Evolutionary conservation across 2,329 filamentous ascomycete species (phyloP).

Genomic region (Aspergillus japonicus): DNA sequence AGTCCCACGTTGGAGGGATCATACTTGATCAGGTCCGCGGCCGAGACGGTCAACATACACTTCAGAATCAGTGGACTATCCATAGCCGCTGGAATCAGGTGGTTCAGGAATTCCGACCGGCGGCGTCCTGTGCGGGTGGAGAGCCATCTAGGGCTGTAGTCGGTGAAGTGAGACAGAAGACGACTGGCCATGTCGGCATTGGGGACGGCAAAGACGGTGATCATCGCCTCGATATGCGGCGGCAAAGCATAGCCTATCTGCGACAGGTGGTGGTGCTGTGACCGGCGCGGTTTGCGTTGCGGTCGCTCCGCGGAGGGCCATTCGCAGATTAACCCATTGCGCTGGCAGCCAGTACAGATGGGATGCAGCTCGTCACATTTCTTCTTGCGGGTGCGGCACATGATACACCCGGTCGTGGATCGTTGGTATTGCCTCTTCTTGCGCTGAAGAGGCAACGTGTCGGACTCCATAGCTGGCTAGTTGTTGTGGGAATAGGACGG

Average conservation of each 20-base stretch:
- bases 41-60: constrained; percentile 7
- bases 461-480: background rate
- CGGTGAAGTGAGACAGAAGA: constrained; percentile 8
- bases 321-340: constrained; percentile 4
- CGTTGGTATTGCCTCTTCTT: background rate
- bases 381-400: constrained; percentile 11
- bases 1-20: background rate
- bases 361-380: constrained; percentile 10
- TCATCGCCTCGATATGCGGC: constrained; percentile 1
- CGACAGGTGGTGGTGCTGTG: background rate
- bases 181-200: background rate
- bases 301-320: background rate
- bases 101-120: background rate
- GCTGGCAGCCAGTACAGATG: constrained; percentile 4
- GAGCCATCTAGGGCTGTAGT: constrained; percentile 10
- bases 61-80: constrained; percentile 4
- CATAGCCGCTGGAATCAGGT: background rate
- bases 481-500: too few species aligned
- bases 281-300: background rate
- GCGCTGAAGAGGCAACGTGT: background rate
- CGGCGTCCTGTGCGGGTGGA: background rate
- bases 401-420: constrained; percentile 2
- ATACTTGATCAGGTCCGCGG: constrained; percentile 10
- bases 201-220: constrained; percentile 9
- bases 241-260: background rate